Evolutionary conservation across 345 rosid species (phyloP).

Genomic region (Rhodomyrtus tomentosa): DNA sequence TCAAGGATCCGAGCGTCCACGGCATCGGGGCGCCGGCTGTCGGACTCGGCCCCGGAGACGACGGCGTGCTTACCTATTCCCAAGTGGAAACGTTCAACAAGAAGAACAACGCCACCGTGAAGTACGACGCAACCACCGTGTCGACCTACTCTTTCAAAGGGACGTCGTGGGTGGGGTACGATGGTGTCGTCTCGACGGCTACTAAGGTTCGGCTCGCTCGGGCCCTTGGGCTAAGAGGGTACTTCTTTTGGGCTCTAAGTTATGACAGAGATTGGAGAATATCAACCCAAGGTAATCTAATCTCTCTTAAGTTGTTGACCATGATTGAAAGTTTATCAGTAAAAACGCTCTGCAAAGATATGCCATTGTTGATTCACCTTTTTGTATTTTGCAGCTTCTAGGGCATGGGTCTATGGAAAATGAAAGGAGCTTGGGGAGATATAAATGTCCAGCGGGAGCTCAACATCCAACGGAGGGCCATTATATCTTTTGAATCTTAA

Average conservation of each 20-base stretch:
- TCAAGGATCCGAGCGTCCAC: slow-evolving; percentile 2
- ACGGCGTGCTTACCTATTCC: background rate
- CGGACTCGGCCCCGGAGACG: slow-evolving; percentile 7
- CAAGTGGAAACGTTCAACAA: slow-evolving; percentile 5
- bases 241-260: slow-evolving; percentile 19
- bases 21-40: slow-evolving; percentile 15
- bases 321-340: too few relatives aligned
- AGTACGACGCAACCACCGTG: slow-evolving; percentile 8
- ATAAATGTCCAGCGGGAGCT: background rate
- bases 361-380: background rate
- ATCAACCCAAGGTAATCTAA: slow-evolving; percentile 3
- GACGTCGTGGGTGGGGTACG: slow-evolving; percentile 19
- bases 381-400: background rate
- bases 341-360: too few relatives aligned
- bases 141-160: slow-evolving; percentile 9
- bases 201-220: slow-evolving; percentile 4
- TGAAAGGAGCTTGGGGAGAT: background rate
- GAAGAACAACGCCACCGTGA: slow-evolving; percentile 2
- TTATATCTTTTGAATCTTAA: background rate
- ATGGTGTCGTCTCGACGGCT: background rate
- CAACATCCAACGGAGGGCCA: background rate
- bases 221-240: slow-evolving; percentile 4
- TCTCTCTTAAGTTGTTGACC: background rate
- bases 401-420: background rate
- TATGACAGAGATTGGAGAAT: slow-evolving; percentile 8